These are phyloP conservation scores for Pelargonium myrrhifolium DNA, from an alignment of 441 rosid genomes.

Conservation along the genomic window DNA sequence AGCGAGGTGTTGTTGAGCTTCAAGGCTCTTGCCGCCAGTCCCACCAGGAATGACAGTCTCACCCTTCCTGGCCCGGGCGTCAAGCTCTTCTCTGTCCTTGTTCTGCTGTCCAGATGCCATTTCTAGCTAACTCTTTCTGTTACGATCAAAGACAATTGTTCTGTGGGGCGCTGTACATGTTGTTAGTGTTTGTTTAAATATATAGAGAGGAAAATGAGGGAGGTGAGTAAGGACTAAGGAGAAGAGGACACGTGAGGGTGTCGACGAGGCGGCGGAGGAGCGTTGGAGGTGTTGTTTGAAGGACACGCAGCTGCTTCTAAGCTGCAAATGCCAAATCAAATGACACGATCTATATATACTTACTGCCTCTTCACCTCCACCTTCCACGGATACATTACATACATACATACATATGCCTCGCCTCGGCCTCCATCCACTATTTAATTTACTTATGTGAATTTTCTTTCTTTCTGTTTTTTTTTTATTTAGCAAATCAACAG, in stretches of 20 bases:
- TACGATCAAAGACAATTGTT: no score
- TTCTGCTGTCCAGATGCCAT: not conserved
- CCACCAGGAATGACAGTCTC: slow-evolving; percentile 10
- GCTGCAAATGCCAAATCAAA: not conserved
- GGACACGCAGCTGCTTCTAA: not conserved
- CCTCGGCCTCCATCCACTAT: no score
- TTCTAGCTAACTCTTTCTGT: no score
- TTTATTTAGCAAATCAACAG: no score
- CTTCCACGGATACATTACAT: no score
- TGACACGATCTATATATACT: not conserved
- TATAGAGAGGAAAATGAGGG: no score
- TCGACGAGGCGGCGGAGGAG: not conserved
- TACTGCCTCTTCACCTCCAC: not conserved
- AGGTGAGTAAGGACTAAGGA: no score
- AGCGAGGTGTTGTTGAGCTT: slow-evolving; percentile 5
- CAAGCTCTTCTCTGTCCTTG: not conserved
- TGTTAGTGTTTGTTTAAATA: no score
- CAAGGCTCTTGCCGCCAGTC: slow-evolving; percentile 8
- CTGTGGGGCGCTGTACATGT: no score
- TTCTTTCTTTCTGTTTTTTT: no score
- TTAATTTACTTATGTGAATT: no score
- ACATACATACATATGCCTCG: no score
- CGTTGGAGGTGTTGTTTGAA: not conserved
- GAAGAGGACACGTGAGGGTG: not conserved
- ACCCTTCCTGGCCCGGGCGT: not conserved